Percentiles rank a stretch among this genome's conserved stretches.
phyloP scores from a whole-genome alignment of 129 eudicot genomes.

The Arctium minus region DNA sequence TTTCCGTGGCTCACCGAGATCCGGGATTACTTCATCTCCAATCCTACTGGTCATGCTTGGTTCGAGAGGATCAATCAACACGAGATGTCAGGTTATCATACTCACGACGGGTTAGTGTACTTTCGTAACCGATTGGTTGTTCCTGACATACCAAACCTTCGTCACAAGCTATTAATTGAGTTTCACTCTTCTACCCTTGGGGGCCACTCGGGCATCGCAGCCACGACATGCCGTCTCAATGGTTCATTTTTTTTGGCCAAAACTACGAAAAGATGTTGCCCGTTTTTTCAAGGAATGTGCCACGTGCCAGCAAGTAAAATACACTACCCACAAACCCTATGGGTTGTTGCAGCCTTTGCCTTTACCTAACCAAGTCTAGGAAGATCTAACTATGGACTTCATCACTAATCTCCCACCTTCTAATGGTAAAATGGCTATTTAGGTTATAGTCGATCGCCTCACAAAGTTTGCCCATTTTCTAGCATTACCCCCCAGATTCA shows the following conservation, averaged over 20 bases:
- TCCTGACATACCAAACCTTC: neutral
- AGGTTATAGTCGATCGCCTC: neutral
- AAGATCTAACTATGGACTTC: neutral
- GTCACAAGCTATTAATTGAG: neutral
- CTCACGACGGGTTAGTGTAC: neutral
- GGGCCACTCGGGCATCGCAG: neutral
- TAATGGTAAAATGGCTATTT: neutral
- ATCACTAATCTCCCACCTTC: neutral
- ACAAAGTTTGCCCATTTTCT: neutral
- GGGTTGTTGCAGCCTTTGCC: neutral
- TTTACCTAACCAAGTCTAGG: no score
- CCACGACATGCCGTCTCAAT: neutral
- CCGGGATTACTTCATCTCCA: neutral
- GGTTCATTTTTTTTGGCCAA: neutral
- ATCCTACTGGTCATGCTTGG: neutral
- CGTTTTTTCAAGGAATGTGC: neutral
- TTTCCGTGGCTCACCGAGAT: neutral
- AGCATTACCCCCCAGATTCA: neutral
- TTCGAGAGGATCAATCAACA: no score
- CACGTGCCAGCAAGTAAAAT: neutral
- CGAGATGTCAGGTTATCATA: neutral
- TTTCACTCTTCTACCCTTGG: neutral
- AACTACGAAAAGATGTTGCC: neutral
- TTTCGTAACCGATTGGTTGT: neutral
- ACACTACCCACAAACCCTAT: neutral